phyloP scores from a whole-genome alignment of 2,329 filamentous ascomycete genomes.

The Sordariomycetes sp. region DNA sequence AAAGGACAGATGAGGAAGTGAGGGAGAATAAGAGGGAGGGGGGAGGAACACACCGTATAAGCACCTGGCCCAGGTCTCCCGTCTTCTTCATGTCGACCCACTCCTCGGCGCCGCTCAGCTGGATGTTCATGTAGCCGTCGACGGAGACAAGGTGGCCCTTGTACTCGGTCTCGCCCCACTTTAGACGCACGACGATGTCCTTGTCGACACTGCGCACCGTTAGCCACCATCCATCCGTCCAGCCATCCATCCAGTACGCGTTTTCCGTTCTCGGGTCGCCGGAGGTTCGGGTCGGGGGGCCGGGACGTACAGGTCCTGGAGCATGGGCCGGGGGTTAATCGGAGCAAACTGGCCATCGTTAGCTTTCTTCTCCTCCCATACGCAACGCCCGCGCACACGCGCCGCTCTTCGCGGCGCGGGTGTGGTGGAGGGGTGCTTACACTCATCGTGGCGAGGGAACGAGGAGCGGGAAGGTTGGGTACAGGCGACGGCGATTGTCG shows the following conservation, averaged over 20 bases:
- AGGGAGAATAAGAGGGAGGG: background rate
- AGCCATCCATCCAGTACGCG: no score
- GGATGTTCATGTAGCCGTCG: slow-evolving; percentile 98
- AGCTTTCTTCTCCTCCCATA: background rate
- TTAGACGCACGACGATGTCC: slow-evolving; percentile 80
- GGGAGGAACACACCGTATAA: slow-evolving; percentile 56
- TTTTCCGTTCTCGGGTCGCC: slow-evolving; percentile 2
- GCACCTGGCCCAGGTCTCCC: slow-evolving; percentile 74
- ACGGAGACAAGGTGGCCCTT: slow-evolving; percentile 84
- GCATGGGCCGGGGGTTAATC: slow-evolving; percentile 91
- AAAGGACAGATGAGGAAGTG: background rate
- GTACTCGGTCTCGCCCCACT: slow-evolving; percentile 98
- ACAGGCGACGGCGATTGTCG: background rate
- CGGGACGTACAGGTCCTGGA: slow-evolving; percentile 69
- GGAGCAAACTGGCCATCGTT: slow-evolving; percentile 54
- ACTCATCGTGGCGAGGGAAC: background rate
- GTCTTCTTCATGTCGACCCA: slow-evolving; percentile 80
- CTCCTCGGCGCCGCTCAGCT: slow-evolving; percentile 82
- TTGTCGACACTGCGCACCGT: slow-evolving; percentile 60
- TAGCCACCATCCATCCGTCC: background rate
- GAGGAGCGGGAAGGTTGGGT: background rate
- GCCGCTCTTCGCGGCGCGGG: no score
- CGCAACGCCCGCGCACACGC: no score
- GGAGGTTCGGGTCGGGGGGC: slow-evolving; percentile 1
- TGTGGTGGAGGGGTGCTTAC: background rate